Base-by-base conservation (phyloP, 345 rosid genomes). In the Corchorus capsularis region DNA sequence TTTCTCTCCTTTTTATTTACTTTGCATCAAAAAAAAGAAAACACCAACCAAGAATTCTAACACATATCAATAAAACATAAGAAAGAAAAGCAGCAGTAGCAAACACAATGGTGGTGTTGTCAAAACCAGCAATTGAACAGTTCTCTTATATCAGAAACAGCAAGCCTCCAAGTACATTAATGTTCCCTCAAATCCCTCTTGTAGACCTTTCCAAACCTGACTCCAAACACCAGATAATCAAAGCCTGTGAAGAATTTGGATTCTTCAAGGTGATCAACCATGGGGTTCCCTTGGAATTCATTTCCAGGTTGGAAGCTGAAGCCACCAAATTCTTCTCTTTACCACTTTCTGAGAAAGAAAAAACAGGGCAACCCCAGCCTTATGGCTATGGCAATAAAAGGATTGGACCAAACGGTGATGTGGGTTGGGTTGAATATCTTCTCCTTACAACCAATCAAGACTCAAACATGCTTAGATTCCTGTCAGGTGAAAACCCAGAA, bases 251-350 rank as follows among this genome's bases (percentile, higher is more conserved):
- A 74, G 94, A 92, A 56, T 83, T 89, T 22, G 98, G 98, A 5
- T 90, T 90, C 86, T 90, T 94, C 86, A 92, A 90, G 77, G 87
- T 94, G 65, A 89, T 90, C 76, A 88, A 89, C 78, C 98, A 94
- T 80, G 96, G 93, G 7, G 87, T 94, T 74, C 84, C 92, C 57
- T 43, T 75, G 59, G 97, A 88, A 60, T 69, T 82, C 76, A 76
- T 87, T 62, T 69, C 84, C 62, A 72, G 75, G 56, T 68, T 92
- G 79, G 97, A 92, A 78, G 61, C 72, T 10, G 87, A 89, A 45
- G 91, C 97, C 8, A 11, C 83, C 3, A 73, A 77, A 43, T 94
- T 94, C 87, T 94, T 92, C 78, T 61, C 85, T n/a, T 85, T 85
- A 73, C 87, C 97, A 13, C 86, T 84, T 54, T 76, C 89, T 1